Conservation (phyloP, 305 asterid genomes). For the Nicotiana rustica region DNA sequence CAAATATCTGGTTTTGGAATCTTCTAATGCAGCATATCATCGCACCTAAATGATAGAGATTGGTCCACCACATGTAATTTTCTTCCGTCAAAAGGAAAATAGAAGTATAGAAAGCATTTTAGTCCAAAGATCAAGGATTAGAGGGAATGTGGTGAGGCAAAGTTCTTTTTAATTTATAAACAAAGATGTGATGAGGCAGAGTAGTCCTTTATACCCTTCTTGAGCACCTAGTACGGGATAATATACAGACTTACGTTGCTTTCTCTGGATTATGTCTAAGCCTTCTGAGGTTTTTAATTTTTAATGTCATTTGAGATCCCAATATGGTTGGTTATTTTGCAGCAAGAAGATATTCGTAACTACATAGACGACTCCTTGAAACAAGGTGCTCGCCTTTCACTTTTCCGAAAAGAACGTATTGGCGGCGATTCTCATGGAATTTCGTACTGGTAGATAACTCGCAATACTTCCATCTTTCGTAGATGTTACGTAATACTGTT, state of each 20-base stretch:
- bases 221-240: not conserved
- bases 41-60: not conserved
- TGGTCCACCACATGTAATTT: slow-evolving; percentile 18
- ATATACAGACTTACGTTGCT: not conserved
- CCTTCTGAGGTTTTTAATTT: not conserved
- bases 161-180: not conserved
- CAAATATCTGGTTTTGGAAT: slow-evolving; percentile 15
- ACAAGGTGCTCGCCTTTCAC: slow-evolving; percentile 72
- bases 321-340: slow-evolving; percentile 53
- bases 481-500: slow-evolving; percentile 32
- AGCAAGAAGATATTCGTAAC: slow-evolving; percentile 97
- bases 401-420: slow-evolving; percentile 85
- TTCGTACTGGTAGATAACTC: slow-evolving; percentile 73
- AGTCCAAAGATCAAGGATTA: not conserved
- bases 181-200: slow-evolving; percentile 1
- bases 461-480: not conserved
- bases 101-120: not conserved
- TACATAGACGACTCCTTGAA: slow-evolving; percentile 84
- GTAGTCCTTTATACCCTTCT: slow-evolving; percentile 11
- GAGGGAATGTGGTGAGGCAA: not conserved
- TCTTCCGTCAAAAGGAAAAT: not conserved
- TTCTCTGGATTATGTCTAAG: not conserved
- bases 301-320: slow-evolving; percentile 14
- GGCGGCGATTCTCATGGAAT: slow-evolving; percentile 97
- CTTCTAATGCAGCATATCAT: not conserved